A percentile compares a stretch with the other conserved stretches of the same genome.
Conservation (phyloP, 192 early-diverging fungal species). For the Coemansia sp. region DNA sequence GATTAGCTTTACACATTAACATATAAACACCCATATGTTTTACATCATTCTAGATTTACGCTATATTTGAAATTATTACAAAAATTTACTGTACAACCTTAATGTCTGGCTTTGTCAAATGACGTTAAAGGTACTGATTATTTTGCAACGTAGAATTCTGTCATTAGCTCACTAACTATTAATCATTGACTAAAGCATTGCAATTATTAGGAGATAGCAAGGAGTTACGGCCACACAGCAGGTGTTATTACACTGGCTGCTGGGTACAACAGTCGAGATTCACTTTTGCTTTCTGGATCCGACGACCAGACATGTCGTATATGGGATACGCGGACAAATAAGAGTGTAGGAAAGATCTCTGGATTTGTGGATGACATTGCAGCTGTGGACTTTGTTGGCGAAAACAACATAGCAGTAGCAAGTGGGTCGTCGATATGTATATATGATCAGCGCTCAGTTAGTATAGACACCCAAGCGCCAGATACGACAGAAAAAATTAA, state of each 20-base stretch:
- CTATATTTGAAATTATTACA: no score
- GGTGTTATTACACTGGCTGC: slow-evolving; percentile 31
- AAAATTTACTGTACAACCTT: no score
- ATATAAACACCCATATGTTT: no score
- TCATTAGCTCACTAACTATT: no score
- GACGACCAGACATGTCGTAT: slow-evolving; percentile 41
- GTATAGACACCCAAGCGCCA: background rate
- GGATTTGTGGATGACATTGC: slow-evolving; percentile 24
- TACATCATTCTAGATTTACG: no score
- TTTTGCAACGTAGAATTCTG: no score
- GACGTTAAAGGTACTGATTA: no score
- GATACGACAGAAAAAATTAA: background rate
- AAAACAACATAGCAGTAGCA: slow-evolving; percentile 20
- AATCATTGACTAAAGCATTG: no score
- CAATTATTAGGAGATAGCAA: background rate
- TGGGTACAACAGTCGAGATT: slow-evolving; percentile 7
- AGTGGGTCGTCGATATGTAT: slow-evolving; percentile 17
- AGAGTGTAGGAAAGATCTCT: slow-evolving; percentile 11
- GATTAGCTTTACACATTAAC: background rate
- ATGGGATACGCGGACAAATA: slow-evolving; percentile 34
- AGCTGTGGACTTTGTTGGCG: slow-evolving; percentile 21
- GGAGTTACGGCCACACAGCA: slow-evolving; percentile 13
- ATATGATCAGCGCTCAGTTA: slow-evolving; percentile 29
- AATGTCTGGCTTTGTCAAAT: no score
- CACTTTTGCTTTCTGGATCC: slow-evolving; percentile 39